A percentile compares a stretch with the other conserved stretches of the same genome.
These are phyloP conservation scores for Cytidiella melzeri DNA, from an alignment of 768 basidiomycete species.

Conservation along the genomic window DNA sequence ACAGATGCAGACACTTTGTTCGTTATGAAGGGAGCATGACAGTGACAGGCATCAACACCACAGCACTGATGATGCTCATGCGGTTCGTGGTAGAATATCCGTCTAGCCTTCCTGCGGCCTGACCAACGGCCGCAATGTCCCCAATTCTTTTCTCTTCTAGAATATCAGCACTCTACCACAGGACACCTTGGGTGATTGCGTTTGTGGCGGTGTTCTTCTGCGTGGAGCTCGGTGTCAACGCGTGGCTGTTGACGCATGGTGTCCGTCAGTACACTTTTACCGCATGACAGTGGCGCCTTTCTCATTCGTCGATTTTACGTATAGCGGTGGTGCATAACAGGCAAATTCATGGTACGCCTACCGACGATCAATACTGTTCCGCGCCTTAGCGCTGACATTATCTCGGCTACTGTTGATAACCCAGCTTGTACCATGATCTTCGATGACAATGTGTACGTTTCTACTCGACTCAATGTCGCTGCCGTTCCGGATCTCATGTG, in stretches of 20 bases:
- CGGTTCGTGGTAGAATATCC: conserved; percentile 38
- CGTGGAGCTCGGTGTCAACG: conserved; percentile 41
- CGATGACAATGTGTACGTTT: conserved; percentile 19
- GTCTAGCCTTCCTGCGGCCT: not conserved
- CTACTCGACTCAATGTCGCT: not conserved
- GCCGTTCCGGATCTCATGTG: not conserved
- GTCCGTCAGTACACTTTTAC: conserved; percentile 34
- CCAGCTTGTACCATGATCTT: conserved; percentile 40
- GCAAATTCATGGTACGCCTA: conserved; percentile 15
- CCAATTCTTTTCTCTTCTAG: no score
- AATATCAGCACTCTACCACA: conserved; percentile 27
- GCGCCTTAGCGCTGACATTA: not conserved
- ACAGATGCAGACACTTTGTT: conserved; percentile 26
- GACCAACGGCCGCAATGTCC: not conserved
- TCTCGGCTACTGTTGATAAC: not conserved
- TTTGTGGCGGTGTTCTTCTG: conserved; percentile 31
- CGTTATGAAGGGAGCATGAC: conserved; percentile 37
- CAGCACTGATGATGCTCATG: conserved; percentile 54
- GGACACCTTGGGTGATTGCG: conserved; percentile 19
- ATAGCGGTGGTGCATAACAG: conserved; percentile 16
- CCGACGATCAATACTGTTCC: not conserved
- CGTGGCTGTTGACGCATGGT: conserved; percentile 47
- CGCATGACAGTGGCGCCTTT: conserved; percentile 13
- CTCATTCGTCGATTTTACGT: conserved; percentile 18
- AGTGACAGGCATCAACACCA: conserved; percentile 44